These are phyloP conservation scores for Rhodotorula sp. DNA, from an alignment of 1,284 basidiomycete species.

Conservation along the genomic window DNA sequence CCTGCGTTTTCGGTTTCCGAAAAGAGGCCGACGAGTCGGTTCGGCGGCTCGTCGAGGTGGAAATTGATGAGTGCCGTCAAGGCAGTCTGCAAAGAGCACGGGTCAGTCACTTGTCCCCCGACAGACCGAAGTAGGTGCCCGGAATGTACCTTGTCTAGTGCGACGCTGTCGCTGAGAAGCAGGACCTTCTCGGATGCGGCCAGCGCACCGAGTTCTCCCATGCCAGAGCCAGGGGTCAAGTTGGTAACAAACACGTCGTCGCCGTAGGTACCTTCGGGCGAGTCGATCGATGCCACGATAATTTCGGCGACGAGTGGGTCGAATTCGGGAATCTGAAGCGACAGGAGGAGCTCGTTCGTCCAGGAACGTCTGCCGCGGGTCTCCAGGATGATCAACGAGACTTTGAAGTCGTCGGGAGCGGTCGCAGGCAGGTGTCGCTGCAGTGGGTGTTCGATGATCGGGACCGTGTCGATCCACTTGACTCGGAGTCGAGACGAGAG, in stretches of 20 bases:
- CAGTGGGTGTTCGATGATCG: conserved; percentile 31
- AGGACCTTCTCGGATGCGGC: conserved; percentile 19
- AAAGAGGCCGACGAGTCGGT: conserved; percentile 30
- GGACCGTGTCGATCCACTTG: conserved; percentile 38
- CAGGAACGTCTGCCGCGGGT: conserved; percentile 21
- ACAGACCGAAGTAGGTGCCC: background rate
- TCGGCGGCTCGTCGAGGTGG: conserved; percentile 26
- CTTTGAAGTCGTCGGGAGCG: conserved; percentile 13
- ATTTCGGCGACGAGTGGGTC: conserved; percentile 19
- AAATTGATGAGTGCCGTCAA: conserved; percentile 24
- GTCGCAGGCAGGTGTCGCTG: conserved; percentile 31
- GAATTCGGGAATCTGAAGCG: conserved; percentile 18
- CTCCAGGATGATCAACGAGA: conserved; percentile 27
- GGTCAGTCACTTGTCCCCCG: background rate
- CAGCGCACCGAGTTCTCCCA: conserved; percentile 12
- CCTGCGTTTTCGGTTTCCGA: conserved; percentile 2
- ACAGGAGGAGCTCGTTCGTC: conserved; percentile 15
- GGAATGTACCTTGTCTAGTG: conserved; percentile 29
- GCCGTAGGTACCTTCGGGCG: conserved; percentile 10
- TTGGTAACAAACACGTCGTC: conserved; percentile 7
- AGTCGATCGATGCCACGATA: conserved; percentile 25
- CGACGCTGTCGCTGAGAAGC: conserved; percentile 31
- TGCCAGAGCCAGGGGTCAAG: conserved; percentile 15
- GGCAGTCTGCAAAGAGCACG: conserved; percentile 14
- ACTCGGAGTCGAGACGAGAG: conserved; percentile 22